Evolutionary conservation across 139 green algal species (phyloP).

Genomic region (Zygnema circumcarinatum): DNA sequence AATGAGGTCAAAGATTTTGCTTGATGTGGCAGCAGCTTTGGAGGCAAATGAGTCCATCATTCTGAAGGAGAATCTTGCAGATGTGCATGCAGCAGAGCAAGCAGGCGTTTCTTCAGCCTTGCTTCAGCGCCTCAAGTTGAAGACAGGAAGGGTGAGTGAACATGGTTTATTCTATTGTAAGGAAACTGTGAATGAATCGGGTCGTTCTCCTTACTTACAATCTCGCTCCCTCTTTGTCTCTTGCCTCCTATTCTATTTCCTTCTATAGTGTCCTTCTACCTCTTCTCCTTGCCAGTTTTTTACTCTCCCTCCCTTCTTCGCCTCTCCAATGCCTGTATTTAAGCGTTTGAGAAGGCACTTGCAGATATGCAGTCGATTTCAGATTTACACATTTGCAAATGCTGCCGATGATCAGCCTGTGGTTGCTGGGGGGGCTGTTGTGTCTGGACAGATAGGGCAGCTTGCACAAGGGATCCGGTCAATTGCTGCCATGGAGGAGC

Average conservation of each 20-base stretch:
- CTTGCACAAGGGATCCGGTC: slow-evolving; percentile 87
- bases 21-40: slow-evolving; percentile 82
- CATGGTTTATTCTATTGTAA: neutral
- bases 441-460: slow-evolving; percentile 64
- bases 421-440: too few relatives aligned
- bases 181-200: neutral
- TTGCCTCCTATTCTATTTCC: slow-evolving; percentile 14
- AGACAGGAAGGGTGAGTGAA: slow-evolving; percentile 73
- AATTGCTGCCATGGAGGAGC: slow-evolving; percentile 76
- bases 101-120: slow-evolving; percentile 73
- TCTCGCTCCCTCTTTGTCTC: slow-evolving; percentile 4
- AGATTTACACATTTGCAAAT: too few relatives aligned
- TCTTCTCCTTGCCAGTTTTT: too few relatives aligned
- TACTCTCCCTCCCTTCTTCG: too few relatives aligned
- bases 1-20: slow-evolving; percentile 75
- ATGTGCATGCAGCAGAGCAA: slow-evolving; percentile 68
- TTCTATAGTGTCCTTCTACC: neutral
- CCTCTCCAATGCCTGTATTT: too few relatives aligned
- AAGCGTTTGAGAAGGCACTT: too few relatives aligned
- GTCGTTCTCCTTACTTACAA: neutral
- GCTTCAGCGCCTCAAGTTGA: slow-evolving; percentile 92
- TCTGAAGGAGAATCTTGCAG: slow-evolving; percentile 82
- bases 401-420: too few relatives aligned
- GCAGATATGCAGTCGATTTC: too few relatives aligned
- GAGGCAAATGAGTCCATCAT: slow-evolving; percentile 78